A percentile compares a stretch with the other conserved stretches of the same genome.
Conservation (phyloP, 2,329 filamentous ascomycete genomes). For the Microdochium nivale region DNA sequence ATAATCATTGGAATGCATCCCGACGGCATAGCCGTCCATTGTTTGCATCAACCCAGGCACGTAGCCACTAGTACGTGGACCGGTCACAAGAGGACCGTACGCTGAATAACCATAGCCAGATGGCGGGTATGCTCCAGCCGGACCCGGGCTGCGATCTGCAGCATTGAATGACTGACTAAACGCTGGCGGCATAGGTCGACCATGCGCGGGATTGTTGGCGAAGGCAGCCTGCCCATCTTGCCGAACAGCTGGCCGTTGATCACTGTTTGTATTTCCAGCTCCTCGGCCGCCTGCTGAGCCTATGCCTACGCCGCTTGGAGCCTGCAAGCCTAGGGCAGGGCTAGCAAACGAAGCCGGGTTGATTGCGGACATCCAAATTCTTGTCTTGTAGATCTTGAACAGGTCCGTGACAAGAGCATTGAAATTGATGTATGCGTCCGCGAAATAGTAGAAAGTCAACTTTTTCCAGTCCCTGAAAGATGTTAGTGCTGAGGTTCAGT, state of each 20-base stretch:
- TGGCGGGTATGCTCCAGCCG: slow-evolving; percentile 27
- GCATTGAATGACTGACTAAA: slow-evolving; percentile 32
- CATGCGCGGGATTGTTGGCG: slow-evolving; percentile 24
- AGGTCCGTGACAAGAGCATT: slow-evolving; percentile 94
- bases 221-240: slow-evolving; percentile 32
- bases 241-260: slow-evolving; percentile 37
- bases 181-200: slow-evolving; percentile 31
- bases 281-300: slow-evolving; percentile 53
- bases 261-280: slow-evolving; percentile 29
- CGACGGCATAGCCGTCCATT: slow-evolving; percentile 31
- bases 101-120: slow-evolving; percentile 30
- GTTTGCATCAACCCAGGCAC: slow-evolving; percentile 27
- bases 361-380: slow-evolving; percentile 99
- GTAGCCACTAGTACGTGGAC: slow-evolving; percentile 29
- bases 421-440: slow-evolving; percentile 97
- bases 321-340: slow-evolving; percentile 62
- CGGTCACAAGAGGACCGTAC: slow-evolving; percentile 33
- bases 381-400: slow-evolving; percentile 98
- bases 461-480: slow-evolving; percentile 88
- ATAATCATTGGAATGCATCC: slow-evolving; percentile 31
- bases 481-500: slow-evolving; percentile 16
- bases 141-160: slow-evolving; percentile 30
- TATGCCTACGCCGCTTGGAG: slow-evolving; percentile 57
- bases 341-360: slow-evolving; percentile 93
- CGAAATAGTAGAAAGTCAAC: slow-evolving; percentile 97